Base-by-base conservation (phyloP, 805 yeast species). In the Geotrichum ghanense region DNA sequence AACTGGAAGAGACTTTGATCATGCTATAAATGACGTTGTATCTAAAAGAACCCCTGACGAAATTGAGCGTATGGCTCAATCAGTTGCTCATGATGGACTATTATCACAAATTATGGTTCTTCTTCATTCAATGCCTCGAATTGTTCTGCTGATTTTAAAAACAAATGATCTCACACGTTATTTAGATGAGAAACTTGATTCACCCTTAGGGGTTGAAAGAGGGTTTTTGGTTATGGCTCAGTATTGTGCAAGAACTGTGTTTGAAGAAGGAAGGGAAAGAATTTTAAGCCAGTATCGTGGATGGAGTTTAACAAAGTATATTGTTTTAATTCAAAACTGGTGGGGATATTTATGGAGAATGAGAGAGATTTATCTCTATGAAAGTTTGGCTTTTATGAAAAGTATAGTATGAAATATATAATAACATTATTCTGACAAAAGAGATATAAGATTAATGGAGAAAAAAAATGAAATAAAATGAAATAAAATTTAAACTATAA, bases 161-260 rank as follows among this genome's bases (percentile, higher is more conserved):
- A 94, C 99, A 0, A 92, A 92, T 61, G 99, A 92, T 66, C 71
- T 92, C 44, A 87, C 95, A 0, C 73, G 99, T 56, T 82, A 80
- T 55, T 69, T 92, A 43, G 98, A 92, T 63, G 97, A 90, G 58
- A 70, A 75, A 47, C 70, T 90, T 47, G 75, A 83, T 42, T 79
- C 80, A 50, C 95, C 96, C 0, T 65, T 89, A 42, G 97, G 97
- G 0, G 81, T 84, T 3, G 90, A 85, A 58, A 70, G 95, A 44
- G 83, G 95, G 0, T 90, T 92, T 54, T 66, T 89, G 53, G 86
- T 92, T 40, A 74, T 92, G 82, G 92, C 95, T 1, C 76, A 78
- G 25, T 90, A 92, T 62, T 92, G 97, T 67, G 89, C 97, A 0
- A 66, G 68, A 21, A 77, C 87, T 0, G 90, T 86, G 1, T 84